Conservation (phyloP, 176 grass and related monocot species). For the Dactylis glomerata region DNA sequence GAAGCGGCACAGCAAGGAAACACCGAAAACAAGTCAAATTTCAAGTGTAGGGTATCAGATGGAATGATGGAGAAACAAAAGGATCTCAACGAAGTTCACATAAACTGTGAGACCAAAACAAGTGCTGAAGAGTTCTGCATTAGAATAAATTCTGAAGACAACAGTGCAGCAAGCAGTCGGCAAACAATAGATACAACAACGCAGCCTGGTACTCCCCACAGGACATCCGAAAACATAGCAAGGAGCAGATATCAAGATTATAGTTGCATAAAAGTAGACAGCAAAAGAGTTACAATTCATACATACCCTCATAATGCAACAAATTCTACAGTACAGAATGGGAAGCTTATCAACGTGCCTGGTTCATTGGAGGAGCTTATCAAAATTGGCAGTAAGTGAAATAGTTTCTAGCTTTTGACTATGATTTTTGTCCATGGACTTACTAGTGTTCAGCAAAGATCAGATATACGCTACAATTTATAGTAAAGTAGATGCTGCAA, state of each 20-base stretch:
- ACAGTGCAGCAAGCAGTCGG: neutral
- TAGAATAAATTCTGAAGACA: conserved; percentile 35
- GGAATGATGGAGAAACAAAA: conserved; percentile 14
- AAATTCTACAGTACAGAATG: conserved; percentile 40
- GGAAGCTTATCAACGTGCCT: conserved; percentile 84
- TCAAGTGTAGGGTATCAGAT: neutral
- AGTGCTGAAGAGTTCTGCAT: conserved; percentile 29
- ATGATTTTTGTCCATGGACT: neutral
- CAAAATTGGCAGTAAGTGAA: conserved; percentile 68
- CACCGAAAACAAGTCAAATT: neutral
- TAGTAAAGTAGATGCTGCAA: neutral
- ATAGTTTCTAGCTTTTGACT: neutral
- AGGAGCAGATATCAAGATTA: conserved; percentile 22
- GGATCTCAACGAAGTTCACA: neutral
- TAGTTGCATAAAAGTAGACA: conserved; percentile 1
- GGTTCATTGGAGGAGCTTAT: conserved; percentile 74
- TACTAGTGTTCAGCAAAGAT: neutral
- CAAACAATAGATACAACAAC: neutral
- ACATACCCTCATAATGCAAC: conserved; percentile 20
- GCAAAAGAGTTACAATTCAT: conserved; percentile 75
- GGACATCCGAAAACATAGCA: conserved; percentile 7
- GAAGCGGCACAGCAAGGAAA: conserved; percentile 10
- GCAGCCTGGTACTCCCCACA: neutral
- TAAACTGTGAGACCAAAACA: conserved; percentile 22
- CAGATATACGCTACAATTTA: neutral